Percentiles rank a stretch among this genome's conserved stretches.
These are phyloP conservation scores for Coemansia sp. DNA, from an alignment of 192 early-diverging fungal genomes.

Conservation along the genomic window DNA sequence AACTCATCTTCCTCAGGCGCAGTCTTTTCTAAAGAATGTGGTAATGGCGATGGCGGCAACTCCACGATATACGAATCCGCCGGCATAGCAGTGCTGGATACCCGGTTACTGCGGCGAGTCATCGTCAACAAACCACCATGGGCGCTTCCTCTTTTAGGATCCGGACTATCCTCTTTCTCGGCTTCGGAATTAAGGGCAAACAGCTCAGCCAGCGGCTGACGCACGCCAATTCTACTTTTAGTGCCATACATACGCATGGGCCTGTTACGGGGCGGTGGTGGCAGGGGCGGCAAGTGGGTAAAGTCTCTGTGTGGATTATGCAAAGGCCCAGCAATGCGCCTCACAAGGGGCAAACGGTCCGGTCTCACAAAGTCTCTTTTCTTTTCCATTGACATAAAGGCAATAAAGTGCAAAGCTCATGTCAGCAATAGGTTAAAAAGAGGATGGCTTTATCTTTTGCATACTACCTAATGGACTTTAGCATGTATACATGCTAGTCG, in stretches of 20 bases:
- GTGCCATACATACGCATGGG: not conserved
- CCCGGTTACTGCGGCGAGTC: not conserved
- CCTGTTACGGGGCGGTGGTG: conserved; percentile 14
- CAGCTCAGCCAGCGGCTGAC: not conserved
- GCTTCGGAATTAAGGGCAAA: not conserved
- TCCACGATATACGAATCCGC: not conserved
- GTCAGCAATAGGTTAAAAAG: not conserved
- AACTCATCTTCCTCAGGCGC: not conserved
- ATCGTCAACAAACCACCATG: not conserved
- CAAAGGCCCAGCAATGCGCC: conserved; percentile 24
- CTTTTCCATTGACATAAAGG: conserved; percentile 1
- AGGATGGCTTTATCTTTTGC: not conserved
- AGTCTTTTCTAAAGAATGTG: not conserved
- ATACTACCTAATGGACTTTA: not conserved
- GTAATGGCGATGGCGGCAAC: not conserved
- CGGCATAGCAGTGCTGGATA: not conserved
- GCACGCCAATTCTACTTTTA: not conserved
- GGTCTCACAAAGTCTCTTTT: conserved; percentile 4
- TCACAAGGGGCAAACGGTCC: not conserved
- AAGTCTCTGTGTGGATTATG: conserved; percentile 25
- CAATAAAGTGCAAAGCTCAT: not conserved
- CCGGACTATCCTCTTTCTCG: not conserved
- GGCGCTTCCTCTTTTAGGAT: not conserved
- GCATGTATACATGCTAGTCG: not conserved
- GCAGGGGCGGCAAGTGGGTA: conserved; percentile 33